Conservation (phyloP, 495 filamentous ascomycete species). For the Penicillium crystallinum region DNA sequence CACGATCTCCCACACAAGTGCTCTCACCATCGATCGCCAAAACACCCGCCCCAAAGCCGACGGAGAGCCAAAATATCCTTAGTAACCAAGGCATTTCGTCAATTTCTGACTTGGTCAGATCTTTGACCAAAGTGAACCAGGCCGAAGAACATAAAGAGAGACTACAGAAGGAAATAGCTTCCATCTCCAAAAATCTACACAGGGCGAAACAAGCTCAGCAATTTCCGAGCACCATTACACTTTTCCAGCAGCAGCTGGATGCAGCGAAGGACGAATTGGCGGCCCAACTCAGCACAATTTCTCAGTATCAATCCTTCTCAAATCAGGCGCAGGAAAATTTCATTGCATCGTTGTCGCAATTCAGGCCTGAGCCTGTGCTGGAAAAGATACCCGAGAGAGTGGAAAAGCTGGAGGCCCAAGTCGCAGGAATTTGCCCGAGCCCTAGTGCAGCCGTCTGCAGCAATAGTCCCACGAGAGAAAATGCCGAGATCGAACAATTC, state of each 20-base stretch:
- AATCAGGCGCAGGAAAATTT: neutral
- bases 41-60: neutral
- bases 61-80: neutral
- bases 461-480: neutral
- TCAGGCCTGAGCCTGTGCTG: neutral
- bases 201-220: conserved; percentile 15
- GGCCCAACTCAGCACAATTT: neutral
- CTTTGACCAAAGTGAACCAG: conserved; percentile 7
- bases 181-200: conserved; percentile 10
- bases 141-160: conserved; percentile 18
- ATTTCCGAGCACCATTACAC: conserved; percentile 21
- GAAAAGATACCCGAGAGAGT: neutral
- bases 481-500: neutral
- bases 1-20: neutral
- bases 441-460: neutral
- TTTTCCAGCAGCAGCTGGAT: conserved; percentile 1
- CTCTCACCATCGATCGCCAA: too few relatives aligned
- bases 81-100: neutral
- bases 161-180: conserved; percentile 17
- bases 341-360: neutral
- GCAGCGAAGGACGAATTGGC: neutral
- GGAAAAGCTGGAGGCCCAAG: neutral
- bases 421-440: neutral
- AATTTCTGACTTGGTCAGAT: conserved; percentile 19
- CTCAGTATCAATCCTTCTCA: neutral